Conservation (phyloP, 768 basidiomycete genomes). For the Phanerodontia chrysosporium region DNA sequence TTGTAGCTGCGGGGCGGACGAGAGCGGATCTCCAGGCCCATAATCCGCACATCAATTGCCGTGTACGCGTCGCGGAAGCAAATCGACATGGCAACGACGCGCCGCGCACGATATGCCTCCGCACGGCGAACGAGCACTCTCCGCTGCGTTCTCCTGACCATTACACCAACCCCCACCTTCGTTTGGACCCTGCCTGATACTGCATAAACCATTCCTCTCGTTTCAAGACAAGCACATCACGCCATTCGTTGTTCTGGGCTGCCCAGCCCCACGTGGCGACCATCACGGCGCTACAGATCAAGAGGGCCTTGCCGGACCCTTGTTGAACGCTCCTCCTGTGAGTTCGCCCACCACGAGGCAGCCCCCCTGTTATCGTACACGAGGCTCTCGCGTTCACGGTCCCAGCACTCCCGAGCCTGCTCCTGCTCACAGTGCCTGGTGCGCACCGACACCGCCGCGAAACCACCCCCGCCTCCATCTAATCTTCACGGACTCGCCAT, state of each 20-base stretch:
- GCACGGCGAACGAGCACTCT: background rate
- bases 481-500: conserved; percentile 18
- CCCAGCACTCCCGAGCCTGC: conserved; percentile 21
- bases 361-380: conserved; percentile 20
- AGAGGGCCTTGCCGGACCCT: background rate
- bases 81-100: background rate
- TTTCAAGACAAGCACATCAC: background rate
- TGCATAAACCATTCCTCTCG: background rate
- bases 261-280: background rate
- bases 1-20: no score
- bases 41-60: background rate
- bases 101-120: background rate
- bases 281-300: background rate
- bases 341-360: conserved; percentile 23
- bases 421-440: conserved; percentile 23
- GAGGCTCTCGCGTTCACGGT: conserved; percentile 29
- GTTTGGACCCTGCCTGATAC: background rate
- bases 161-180: background rate
- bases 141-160: background rate
- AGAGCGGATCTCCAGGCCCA: no score
- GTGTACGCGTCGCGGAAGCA: background rate
- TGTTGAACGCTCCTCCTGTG: conserved; percentile 6
- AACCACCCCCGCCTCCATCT: conserved; percentile 17
- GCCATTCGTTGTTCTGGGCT: no score
- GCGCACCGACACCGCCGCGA: conserved; percentile 14